A percentile compares a stretch with the other conserved stretches of the same genome.
phyloP scores from a whole-genome alignment of 805 yeast species.

The Trichomonascus vanleenenianus region DNA sequence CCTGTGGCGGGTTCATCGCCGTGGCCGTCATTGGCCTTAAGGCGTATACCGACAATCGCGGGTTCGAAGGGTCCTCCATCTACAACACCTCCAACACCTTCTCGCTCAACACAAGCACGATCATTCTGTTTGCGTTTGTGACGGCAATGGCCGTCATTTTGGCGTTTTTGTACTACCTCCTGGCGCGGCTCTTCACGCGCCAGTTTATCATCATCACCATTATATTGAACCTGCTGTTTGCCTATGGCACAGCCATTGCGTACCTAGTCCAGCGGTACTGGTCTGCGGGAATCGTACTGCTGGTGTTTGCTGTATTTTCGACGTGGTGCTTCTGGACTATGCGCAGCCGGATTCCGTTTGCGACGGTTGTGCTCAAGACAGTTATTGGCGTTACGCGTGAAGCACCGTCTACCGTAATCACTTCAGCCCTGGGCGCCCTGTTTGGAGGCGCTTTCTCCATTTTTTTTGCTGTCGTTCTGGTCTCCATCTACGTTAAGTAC shows the following conservation, averaged over 20 bases:
- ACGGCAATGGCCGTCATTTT: conserved; percentile 52
- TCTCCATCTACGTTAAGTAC: conserved; percentile 71
- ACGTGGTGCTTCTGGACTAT: conserved; percentile 70
- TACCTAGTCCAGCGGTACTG: conserved; percentile 61
- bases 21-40: conserved; percentile 62
- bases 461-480: conserved; percentile 59
- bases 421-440: conserved; percentile 53
- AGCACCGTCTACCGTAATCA: conserved; percentile 61
- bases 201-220: conserved; percentile 64
- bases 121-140: conserved; percentile 59
- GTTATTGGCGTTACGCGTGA: conserved; percentile 70
- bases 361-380: conserved; percentile 59
- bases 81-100: conserved; percentile 46
- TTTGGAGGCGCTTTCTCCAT: conserved; percentile 56
- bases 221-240: conserved; percentile 55
- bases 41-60: conserved; percentile 50
- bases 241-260: conserved; percentile 69
- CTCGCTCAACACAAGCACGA: conserved; percentile 67
- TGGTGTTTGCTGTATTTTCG: conserved; percentile 54
- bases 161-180: conserved; percentile 45
- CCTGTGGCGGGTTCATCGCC: conserved; percentile 59
- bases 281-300: conserved; percentile 72
- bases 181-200: conserved; percentile 60
- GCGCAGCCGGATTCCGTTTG: conserved; percentile 63
- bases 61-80: conserved; percentile 55